Evolutionary conservation across 306 rosid species (phyloP).

Genomic region (Gastrolobium villosum): DNA sequence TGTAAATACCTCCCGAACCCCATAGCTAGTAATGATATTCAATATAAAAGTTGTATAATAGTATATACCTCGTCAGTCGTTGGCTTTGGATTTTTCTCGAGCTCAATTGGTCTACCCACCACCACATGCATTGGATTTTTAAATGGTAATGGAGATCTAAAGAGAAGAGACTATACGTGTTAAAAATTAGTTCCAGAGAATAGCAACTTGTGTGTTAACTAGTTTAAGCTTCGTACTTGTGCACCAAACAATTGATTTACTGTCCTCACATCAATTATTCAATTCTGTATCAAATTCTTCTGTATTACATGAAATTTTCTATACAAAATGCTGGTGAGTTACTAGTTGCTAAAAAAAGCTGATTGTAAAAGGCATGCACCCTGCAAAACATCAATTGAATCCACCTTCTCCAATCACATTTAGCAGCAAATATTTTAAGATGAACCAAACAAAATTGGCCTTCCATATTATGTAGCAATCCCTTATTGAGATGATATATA

Average conservation of each 20-base stretch:
- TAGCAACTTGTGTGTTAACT: neutral
- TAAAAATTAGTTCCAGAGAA: constrained; percentile 1
- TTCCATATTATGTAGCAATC: constrained; percentile 1
- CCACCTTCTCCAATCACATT: constrained; percentile 1
- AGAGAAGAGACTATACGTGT: constrained; percentile 23
- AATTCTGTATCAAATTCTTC: neutral
- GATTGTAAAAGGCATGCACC: neutral
- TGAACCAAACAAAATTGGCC: constrained; percentile 23
- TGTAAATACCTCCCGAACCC: neutral
- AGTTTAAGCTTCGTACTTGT: neutral
- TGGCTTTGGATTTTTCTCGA: constrained; percentile 78
- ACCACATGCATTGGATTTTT: constrained; percentile 86
- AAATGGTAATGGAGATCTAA: constrained; percentile 89
- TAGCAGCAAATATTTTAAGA: constrained; percentile 10
- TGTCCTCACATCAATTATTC: constrained; percentile 6
- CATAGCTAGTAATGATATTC: neutral
- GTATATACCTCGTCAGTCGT: constrained; percentile 64
- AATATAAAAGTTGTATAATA: neutral
- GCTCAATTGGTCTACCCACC: constrained; percentile 89
- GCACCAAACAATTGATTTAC: constrained; percentile 1
- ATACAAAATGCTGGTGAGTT: neutral
- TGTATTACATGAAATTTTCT: neutral
- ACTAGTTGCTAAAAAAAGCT: neutral
- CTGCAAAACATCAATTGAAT: neutral
- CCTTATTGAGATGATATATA: no score